Percentiles rank a stretch among this genome's conserved stretches.
phyloP scores from a whole-genome alignment of 805 yeast genomes.

The Saccharomycopsis sp. region DNA sequence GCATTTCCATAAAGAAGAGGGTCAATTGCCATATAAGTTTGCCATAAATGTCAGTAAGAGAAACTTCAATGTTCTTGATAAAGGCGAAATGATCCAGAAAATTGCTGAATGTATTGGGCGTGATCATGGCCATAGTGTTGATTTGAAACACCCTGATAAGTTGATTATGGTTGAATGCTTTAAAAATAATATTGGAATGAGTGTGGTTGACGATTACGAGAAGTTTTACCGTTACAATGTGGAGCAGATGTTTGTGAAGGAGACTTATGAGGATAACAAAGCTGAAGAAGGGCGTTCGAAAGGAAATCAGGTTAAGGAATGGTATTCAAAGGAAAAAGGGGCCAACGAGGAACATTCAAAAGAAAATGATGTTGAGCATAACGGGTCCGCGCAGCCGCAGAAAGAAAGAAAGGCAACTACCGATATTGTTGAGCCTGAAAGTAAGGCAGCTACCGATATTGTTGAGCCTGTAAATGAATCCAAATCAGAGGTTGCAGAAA shows the following conservation, averaged over 20 bases:
- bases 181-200: slow-evolving; percentile 81
- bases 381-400: background rate
- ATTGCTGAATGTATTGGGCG: slow-evolving; percentile 69
- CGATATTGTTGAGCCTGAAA: too few relatives aligned
- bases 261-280: slow-evolving; percentile 9
- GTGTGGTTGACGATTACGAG: slow-evolving; percentile 66
- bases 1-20: slow-evolving; percentile 51
- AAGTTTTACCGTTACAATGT: slow-evolving; percentile 65
- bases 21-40: slow-evolving; percentile 40
- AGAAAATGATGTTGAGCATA: background rate
- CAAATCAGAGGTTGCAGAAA: too few relatives aligned
- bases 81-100: slow-evolving; percentile 64
- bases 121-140: slow-evolving; percentile 68
- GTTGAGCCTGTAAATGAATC: too few relatives aligned
- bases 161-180: slow-evolving; percentile 81
- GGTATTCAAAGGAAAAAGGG: background rate
- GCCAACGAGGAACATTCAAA: background rate
- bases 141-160: slow-evolving; percentile 71
- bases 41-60: slow-evolving; percentile 79
- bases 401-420: background rate
- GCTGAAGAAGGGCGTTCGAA: background rate
- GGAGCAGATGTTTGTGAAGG: slow-evolving; percentile 64
- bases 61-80: slow-evolving; percentile 66
- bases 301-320: slow-evolving; percentile 8
- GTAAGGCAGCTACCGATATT: background rate